Evolutionary conservation across 2,329 filamentous ascomycete genomes (phyloP), one percentile per base, ranked within the genome.

Genomic region (Coleophoma cylindrospora): DNA sequence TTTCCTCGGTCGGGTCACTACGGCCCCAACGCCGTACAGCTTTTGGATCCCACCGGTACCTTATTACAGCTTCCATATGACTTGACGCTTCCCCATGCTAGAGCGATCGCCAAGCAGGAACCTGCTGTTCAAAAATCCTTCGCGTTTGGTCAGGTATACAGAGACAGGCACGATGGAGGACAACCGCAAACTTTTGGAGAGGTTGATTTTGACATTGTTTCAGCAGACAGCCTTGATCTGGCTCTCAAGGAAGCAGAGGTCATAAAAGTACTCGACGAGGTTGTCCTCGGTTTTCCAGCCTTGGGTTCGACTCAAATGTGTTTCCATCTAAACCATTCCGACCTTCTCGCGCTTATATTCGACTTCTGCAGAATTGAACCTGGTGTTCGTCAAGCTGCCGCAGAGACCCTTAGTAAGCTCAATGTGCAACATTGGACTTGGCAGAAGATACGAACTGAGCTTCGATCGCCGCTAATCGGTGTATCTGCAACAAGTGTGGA

Each of bases 121-220:
- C 74, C 82, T 0, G 75, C 82, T 1, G 70, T 89, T 5, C 81
- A 89, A 57, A 87, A 89, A 57, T 89, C 88, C 0, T 96, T 90
- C 66, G 83, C 88, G 0, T 96, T 99, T 65, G 91, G 91, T 7
- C 86, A 79, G 34, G 91, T 97, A 1, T 97, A 90, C 64, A 82
- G 94, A 38, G 88, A 95, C 56, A 84, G 80, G 43, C 76, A 83
- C 45, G 84, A 84, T 49, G 91, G 89, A 8, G 88, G 89, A 2
- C 88, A 95, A 58, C 94, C 94, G 7, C 79, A 80, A 50, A 87
- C 86, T 61, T 87, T 89, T 64, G 87, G 89, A 10, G 94, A 97
- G 64, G 91, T 95, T 2, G 91, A 97, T 66, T 99, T 97, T 66
- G 94, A 99, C 68, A 91, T 99, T 52, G 80, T 96, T n/a, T 92